phyloP scores from a whole-genome alignment of 179 eudicot species.

The Heliamphora pulchella region DNA sequence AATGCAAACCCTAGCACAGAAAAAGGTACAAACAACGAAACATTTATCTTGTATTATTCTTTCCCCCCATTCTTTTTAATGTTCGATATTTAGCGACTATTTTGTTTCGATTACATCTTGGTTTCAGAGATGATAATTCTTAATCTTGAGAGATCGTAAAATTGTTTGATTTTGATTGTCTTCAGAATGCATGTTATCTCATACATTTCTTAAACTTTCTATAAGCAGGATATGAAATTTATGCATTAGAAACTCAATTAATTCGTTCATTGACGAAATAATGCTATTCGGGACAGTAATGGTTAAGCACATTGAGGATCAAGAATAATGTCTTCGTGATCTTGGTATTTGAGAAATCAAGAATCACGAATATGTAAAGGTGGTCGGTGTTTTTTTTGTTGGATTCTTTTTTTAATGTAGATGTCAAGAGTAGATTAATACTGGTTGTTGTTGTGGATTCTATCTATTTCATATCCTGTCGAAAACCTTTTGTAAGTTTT shows the following conservation, averaged over 20 bases:
- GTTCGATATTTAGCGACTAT: background rate
- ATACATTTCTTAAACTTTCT: conserved; percentile 14
- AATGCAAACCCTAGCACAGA: conserved; percentile 14
- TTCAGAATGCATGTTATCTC: conserved; percentile 1
- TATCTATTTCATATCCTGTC: conserved; percentile 6
- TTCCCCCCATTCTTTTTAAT: background rate
- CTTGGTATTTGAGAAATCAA: background rate
- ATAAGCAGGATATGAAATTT: conserved; percentile 24
- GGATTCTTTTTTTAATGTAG: background rate
- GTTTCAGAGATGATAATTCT: conserved; percentile 19
- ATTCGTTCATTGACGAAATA: background rate
- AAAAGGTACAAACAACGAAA: conserved; percentile 2
- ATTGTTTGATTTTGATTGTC: conserved; percentile 1
- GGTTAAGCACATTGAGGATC: background rate
- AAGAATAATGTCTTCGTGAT: background rate
- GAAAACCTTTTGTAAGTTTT: conserved; percentile 16
- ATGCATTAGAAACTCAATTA: conserved; percentile 14
- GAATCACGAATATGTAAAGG: background rate
- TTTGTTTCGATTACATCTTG: background rate
- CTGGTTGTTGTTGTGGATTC: background rate
- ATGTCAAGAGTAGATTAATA: background rate
- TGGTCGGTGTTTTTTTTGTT: background rate
- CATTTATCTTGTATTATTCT: too few species aligned
- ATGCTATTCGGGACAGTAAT: background rate
- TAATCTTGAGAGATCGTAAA: background rate